Evolutionary conservation across 2,329 filamentous ascomycete genomes (phyloP).

Genomic region (Remersonia thermophila): DNA sequence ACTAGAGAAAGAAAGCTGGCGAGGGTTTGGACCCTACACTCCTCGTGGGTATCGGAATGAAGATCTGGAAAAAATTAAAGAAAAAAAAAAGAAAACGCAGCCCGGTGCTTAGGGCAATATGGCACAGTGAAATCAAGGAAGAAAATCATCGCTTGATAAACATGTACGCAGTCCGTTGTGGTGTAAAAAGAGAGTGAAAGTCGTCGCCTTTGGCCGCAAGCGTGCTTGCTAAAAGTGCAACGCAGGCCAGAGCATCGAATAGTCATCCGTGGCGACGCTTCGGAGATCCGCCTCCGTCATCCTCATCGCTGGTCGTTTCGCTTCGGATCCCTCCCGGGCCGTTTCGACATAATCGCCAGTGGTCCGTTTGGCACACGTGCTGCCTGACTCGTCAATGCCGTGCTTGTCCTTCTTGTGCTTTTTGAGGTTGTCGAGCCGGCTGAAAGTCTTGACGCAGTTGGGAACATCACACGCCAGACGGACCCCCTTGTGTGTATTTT

Average conservation of each 20-base stretch:
- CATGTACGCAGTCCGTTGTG: no score
- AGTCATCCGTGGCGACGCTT: slow-evolving; percentile 11
- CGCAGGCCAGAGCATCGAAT: slow-evolving; percentile 18
- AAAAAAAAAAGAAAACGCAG: no score
- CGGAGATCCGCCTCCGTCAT: slow-evolving; percentile 13
- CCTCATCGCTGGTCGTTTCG: slow-evolving; percentile 5
- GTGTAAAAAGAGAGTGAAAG: no score
- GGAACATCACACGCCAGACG: slow-evolving; percentile 18
- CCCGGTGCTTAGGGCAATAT: no score
- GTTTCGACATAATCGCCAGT: slow-evolving; percentile 10
- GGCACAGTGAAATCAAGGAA: no score
- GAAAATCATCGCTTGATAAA: no score
- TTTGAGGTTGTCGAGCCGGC: slow-evolving; percentile 21
- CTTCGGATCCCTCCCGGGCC: slow-evolving; percentile 5
- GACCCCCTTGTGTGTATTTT: slow-evolving; percentile 21
- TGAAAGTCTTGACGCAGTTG: slow-evolving; percentile 20
- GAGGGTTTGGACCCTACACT: no score
- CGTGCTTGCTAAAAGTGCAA: no score
- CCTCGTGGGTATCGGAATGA: no score
- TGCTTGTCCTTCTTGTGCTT: slow-evolving; percentile 22
- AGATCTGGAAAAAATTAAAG: no score
- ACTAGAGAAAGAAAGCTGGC: no score
- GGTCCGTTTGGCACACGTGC: slow-evolving; percentile 11
- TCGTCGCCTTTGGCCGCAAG: no score
- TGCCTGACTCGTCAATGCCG: slow-evolving; percentile 16